Conservation (phyloP, 805 yeast species). For the Hanseniaspora vineae region DNA sequence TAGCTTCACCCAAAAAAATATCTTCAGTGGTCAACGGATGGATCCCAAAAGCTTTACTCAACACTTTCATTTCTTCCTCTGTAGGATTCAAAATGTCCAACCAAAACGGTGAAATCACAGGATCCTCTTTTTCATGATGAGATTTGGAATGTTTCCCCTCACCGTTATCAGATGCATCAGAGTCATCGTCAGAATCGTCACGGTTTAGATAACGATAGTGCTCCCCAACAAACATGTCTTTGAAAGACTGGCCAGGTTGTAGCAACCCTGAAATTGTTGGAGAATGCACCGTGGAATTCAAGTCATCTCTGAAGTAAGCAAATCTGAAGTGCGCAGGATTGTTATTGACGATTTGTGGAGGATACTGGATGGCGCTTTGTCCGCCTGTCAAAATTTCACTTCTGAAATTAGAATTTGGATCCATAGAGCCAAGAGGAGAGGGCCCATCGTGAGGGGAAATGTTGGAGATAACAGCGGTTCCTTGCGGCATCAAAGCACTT, state of each 20-base stretch:
- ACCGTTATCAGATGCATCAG: not conserved
- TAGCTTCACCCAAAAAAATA: slow-evolving; percentile 80
- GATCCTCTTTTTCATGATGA: slow-evolving; percentile 1
- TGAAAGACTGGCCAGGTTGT: slow-evolving; percentile 47
- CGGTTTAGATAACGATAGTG: slow-evolving; percentile 3
- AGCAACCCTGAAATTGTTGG: slow-evolving; percentile 75
- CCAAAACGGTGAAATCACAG: slow-evolving; percentile 70
- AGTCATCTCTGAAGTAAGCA: slow-evolving; percentile 84
- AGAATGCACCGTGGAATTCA: slow-evolving; percentile 81
- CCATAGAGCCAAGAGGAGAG: no score
- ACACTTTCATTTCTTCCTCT: slow-evolving; percentile 90
- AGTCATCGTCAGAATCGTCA: slow-evolving; percentile 7
- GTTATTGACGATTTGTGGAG: slow-evolving; percentile 32
- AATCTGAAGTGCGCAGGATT: slow-evolving; percentile 55
- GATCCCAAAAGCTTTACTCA: slow-evolving; percentile 82
- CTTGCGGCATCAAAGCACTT: not conserved
- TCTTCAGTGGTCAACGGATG: slow-evolving; percentile 97
- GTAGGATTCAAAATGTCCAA: slow-evolving; percentile 85
- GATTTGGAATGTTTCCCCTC: no score
- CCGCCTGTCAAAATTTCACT: slow-evolving; percentile 8
- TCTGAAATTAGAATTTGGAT: not conserved
- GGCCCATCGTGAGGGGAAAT: slow-evolving; percentile 5
- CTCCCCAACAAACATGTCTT: slow-evolving; percentile 44
- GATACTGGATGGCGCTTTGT: slow-evolving; percentile 26
- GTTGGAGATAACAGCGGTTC: slow-evolving; percentile 1